phyloP scores from a whole-genome alignment of 257 asterid species.

The Lycium barbarum region DNA sequence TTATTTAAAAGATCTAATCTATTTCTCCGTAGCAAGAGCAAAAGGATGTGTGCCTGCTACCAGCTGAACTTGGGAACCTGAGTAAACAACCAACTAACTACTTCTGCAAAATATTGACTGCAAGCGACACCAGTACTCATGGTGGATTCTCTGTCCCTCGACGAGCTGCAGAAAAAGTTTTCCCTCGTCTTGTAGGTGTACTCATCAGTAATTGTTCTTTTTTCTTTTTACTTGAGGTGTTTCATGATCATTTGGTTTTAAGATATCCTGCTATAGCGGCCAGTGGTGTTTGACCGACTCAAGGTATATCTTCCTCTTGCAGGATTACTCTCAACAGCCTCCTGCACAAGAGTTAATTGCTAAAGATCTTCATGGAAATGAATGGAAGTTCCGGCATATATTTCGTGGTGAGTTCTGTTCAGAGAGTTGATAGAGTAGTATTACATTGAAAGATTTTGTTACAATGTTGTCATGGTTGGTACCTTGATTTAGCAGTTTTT shows the following conservation, averaged over 20 bases:
- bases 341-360: slow-evolving; percentile 88
- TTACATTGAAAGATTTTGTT: neutral
- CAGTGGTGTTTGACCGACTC: slow-evolving; percentile 4
- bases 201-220: neutral
- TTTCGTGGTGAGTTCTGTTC: slow-evolving; percentile 72
- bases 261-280: slow-evolving; percentile 12
- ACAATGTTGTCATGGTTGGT: neutral
- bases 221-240: neutral
- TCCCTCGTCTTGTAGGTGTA: slow-evolving; percentile 87
- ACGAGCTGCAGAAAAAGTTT: slow-evolving; percentile 97
- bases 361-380: slow-evolving; percentile 95
- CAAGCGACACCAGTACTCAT: slow-evolving; percentile 95
- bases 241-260: neutral
- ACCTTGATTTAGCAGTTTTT: neutral
- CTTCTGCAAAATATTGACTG: slow-evolving; percentile 91
- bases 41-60: slow-evolving; percentile 81
- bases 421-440: neutral
- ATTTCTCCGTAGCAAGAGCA: slow-evolving; percentile 78
- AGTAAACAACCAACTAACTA: slow-evolving; percentile 96
- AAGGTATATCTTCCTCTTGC: slow-evolving; percentile 28
- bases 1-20: neutral
- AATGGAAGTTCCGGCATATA: slow-evolving; percentile 96
- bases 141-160: slow-evolving; percentile 99
- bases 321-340: slow-evolving; percentile 97
- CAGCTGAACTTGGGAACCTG: slow-evolving; percentile 81